phyloP scores from a whole-genome alignment of 2,329 filamentous ascomycete genomes.

The Fusarium tjaetaba region DNA sequence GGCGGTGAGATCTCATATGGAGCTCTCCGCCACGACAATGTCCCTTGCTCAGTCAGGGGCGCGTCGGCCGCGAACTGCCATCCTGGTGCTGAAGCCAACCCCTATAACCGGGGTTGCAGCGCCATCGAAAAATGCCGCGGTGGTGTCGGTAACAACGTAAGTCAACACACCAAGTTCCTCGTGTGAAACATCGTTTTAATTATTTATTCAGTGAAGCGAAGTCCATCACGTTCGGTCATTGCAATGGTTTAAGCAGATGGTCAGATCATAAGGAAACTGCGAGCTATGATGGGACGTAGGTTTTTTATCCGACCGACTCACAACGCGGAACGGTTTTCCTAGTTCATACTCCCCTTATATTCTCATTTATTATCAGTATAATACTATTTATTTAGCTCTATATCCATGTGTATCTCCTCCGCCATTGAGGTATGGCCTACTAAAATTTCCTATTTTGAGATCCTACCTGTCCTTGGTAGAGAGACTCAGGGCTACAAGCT shows the following conservation, averaged over 20 bases:
- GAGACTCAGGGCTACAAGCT: neutral
- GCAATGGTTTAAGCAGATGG: neutral
- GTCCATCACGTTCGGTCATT: neutral
- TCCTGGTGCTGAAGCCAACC: neutral
- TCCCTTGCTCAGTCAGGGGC: neutral
- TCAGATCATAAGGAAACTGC: accelerated
- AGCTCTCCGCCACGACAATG: accelerated
- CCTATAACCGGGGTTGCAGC: neutral
- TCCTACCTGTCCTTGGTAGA: no score
- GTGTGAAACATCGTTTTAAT: accelerated
- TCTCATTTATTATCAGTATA: accelerated
- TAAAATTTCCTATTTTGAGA: accelerated
- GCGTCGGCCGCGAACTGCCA: neutral
- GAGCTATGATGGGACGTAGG: neutral
- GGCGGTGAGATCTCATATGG: neutral
- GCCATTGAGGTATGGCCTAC: accelerated
- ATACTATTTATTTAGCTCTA: accelerated
- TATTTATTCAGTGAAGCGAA: neutral
- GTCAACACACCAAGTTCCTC: accelerated
- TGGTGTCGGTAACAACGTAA: neutral
- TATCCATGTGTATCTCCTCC: neutral
- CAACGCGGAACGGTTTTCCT: no score
- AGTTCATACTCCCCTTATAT: neutral
- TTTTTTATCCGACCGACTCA: neutral
- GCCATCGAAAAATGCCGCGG: neutral